phyloP scores from a whole-genome alignment of 140 eudicot genomes.

The Stevia rebaudiana region DNA sequence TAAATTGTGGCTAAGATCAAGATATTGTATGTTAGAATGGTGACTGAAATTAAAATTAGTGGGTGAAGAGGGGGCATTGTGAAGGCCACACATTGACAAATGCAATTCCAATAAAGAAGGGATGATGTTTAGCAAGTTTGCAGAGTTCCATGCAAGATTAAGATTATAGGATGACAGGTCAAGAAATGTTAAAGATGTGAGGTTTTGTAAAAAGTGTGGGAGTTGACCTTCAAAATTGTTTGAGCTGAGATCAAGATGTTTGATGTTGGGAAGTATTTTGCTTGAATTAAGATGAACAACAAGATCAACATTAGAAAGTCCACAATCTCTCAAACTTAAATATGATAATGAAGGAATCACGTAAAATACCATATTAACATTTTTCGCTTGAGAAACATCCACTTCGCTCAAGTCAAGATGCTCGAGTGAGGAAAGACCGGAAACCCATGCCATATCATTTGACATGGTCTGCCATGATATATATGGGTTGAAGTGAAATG shows the following conservation, averaged over 20 bases:
- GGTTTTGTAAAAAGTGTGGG: not conserved
- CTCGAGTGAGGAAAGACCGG: not conserved
- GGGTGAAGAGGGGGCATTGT: not conserved
- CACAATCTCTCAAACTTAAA: not conserved
- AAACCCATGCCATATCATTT: not conserved
- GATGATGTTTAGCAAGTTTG: not conserved
- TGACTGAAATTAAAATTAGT: not conserved
- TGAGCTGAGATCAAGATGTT: not conserved
- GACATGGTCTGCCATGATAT: too few species aligned
- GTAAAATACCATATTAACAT: not conserved
- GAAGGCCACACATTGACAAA: not conserved
- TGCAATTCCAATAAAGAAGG: constrained; percentile 3
- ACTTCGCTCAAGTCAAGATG: not conserved
- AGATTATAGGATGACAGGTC: not conserved
- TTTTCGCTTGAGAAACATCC: not conserved
- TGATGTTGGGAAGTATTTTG: not conserved
- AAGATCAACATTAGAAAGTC: not conserved
- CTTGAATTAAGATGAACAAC: not conserved
- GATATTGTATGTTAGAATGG: not conserved
- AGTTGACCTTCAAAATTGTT: not conserved
- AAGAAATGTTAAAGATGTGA: not conserved
- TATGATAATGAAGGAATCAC: not conserved
- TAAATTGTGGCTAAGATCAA: not conserved
- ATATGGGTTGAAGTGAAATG: too few species aligned
- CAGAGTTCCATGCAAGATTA: not conserved